Base-by-base conservation (phyloP, 2,329 filamentous ascomycete genomes). In the Colletotrichum echinochloae region DNA sequence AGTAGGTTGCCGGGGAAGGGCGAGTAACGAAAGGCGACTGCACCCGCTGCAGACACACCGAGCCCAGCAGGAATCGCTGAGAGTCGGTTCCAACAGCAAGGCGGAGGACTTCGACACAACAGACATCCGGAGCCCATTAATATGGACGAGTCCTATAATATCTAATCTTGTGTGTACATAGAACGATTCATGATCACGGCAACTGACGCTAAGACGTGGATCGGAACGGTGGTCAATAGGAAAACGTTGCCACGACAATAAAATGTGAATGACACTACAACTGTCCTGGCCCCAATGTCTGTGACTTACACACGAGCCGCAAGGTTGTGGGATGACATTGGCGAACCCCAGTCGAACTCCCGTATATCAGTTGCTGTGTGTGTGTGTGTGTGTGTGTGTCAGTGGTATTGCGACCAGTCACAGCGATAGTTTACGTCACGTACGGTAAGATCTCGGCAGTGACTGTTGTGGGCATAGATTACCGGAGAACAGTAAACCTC, bases 91-190 rank as follows among this genome's bases (percentile, higher is more conserved):
- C 66, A 37, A 60, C 46, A 52, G 28, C 26, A 65, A 70, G 60
- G 65, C 35, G 69, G 35, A 65, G 69, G 69, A 70, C 49, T 65
- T 54, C 65, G 60, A 60, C 66, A 60, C 56, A 3, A 60, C 55
- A 65, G 60, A 71, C 69, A 57, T 65, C 65, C 65, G 71, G 65
- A 70, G 51, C 66, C 65, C 69, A 55, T 65, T 65, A 71, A 71
- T 65, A 59, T 70, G 61, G 60, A 73, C 46, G 48, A 65, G 64
- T 62, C 66, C 66, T 62, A 71, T 78, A 78, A 78, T 78, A 76
- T 74, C 70, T 78, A 78, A 78, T 78, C 63, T 72, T 73, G 69
- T 73, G 70, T 77, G 75, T 77, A 77, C 73, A 77, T 77, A 76
- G 70, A 60, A 71, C 60, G 66, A 70, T 63, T 70, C 67, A 70